Evolutionary conservation across 148 eudicot species (phyloP), one percentile per base, ranked within the genome.

Genomic region (Vaccinium darrowii): DNA sequence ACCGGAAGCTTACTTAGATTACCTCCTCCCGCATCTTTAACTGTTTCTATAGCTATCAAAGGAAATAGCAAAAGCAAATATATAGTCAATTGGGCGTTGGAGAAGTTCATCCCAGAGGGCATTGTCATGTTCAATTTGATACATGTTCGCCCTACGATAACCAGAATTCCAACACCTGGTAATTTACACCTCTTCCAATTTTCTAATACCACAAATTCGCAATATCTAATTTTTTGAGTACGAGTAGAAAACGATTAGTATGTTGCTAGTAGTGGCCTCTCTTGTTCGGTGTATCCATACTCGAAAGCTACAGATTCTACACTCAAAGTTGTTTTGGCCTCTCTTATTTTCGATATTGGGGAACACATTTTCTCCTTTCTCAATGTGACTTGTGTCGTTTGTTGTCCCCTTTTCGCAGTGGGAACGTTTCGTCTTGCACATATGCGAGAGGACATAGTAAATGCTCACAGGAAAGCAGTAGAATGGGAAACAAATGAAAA

Each of bases 101-200:
- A 93, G 13, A 95, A 91, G 82, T 95, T 92, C 86, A 85, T 88
- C 77, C 90, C 91, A 1, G 95, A 94, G 82, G 93, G 91, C 4
- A 86, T 87, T n/a, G 84, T 93, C 60, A 43, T 86, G 57, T 96
- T 96, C 93, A 95, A 90, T 88, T 81, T 96, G 86, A 74, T 95
- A 12, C 92, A 93, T 86, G 92, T 96, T 72, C 93, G 90, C 49
- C 98, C 98, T 11, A 85, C 60, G 79, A 93, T 96, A 50, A 89
- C 87, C 10, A 74, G 89, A 54, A 93, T 96, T 51, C 99, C 99
- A 47, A 95, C 98, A 27, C 95, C 98, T 33, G 92, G 99, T 96
- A 93, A 91, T 95, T 89, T 82, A 18, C 54, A 23, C 72, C 18
- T 58, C 72, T 82, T 81, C 16, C 13, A 30, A 74, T 74, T 23